Conservation (phyloP, 305 asterid genomes). For the Petunia hybrid region DNA sequence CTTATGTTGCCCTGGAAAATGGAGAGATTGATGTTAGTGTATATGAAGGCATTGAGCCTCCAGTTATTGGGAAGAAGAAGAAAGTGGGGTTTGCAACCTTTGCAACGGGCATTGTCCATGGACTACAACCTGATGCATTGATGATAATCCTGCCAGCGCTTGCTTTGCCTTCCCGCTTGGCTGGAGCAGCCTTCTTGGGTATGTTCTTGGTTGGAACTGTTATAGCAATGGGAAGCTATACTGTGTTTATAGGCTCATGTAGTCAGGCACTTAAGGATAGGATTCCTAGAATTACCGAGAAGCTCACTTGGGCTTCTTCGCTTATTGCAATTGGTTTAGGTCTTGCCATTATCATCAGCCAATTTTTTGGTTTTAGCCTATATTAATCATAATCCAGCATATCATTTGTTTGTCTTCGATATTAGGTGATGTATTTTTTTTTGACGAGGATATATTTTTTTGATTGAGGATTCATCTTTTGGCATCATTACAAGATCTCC, state of each 20-base stretch:
- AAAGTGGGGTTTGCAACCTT: conserved; percentile 84
- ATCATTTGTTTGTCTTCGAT: conserved; percentile 30
- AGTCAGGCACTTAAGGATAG: conserved; percentile 87
- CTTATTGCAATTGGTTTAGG: conserved; percentile 87
- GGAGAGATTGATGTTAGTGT: conserved; percentile 63
- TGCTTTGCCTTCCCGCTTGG: conserved; percentile 92
- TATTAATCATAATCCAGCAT: conserved; percentile 57
- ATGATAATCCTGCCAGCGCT: conserved; percentile 92
- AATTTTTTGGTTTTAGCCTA: conserved; percentile 78
- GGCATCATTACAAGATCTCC: background rate
- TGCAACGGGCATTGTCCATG: conserved; percentile 91
- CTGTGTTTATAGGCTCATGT: conserved; percentile 89
- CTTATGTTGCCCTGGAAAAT: conserved; percentile 62
- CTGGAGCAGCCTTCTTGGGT: conserved; percentile 86
- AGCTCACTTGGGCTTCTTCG: conserved; percentile 98
- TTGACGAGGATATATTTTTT: background rate
- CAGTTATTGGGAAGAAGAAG: conserved; percentile 69
- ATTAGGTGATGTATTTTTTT: conserved; percentile 23
- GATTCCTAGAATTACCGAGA: conserved; percentile 89
- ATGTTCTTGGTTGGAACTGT: conserved; percentile 97
- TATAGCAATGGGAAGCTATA: conserved; percentile 96
- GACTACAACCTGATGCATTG: conserved; percentile 92
- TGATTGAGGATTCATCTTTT: conserved; percentile 26
- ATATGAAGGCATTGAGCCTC: conserved; percentile 52
- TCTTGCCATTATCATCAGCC: conserved; percentile 75